Evolutionary conservation across 2,329 filamentous ascomycete species (phyloP).

Genomic region (Diaporthe ampelina): DNA sequence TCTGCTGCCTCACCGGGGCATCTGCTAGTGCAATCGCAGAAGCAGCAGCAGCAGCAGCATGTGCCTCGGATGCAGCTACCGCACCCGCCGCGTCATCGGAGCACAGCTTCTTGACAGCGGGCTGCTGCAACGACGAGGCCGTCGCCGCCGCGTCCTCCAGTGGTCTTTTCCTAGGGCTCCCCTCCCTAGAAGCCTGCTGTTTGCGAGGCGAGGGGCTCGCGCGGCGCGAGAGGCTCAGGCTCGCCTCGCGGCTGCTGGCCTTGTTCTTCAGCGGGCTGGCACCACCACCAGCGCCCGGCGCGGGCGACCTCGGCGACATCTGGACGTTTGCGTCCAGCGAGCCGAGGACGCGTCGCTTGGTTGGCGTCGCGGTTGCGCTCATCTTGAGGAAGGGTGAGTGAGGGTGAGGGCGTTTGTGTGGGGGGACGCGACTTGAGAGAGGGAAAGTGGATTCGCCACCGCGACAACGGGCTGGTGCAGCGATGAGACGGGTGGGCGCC

Average conservation of each 20-base stretch:
- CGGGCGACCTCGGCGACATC: constrained; percentile 36
- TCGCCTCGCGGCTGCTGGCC: constrained; percentile 9
- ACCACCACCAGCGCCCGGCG: not conserved
- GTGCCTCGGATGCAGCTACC: not conserved
- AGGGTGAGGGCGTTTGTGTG: not conserved
- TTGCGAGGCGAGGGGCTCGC: constrained; percentile 38
- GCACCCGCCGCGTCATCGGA: constrained; percentile 39
- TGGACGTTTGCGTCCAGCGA: constrained; percentile 60
- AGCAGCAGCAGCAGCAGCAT: constrained; percentile 7
- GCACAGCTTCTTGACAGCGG: constrained; percentile 45
- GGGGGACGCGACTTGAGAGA: constrained; percentile 30
- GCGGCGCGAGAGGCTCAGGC: constrained; percentile 28
- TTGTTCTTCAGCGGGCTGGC: constrained; percentile 38
- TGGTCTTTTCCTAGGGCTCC: constrained; percentile 40
- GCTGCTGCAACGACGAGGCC: not conserved
- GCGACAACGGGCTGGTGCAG: not conserved
- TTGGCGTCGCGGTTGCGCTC: constrained; percentile 52
- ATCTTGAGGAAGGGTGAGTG: not conserved
- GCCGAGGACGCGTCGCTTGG: constrained; percentile 64
- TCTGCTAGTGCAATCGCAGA: not conserved
- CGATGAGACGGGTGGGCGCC: not conserved
- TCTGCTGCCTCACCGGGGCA: not conserved
- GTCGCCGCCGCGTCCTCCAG: constrained; percentile 16
- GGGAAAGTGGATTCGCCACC: constrained; percentile 11
- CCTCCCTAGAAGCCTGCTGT: not conserved